phyloP scores from a whole-genome alignment of 148 eudicot genomes.

The Chenopodium suecicum region DNA sequence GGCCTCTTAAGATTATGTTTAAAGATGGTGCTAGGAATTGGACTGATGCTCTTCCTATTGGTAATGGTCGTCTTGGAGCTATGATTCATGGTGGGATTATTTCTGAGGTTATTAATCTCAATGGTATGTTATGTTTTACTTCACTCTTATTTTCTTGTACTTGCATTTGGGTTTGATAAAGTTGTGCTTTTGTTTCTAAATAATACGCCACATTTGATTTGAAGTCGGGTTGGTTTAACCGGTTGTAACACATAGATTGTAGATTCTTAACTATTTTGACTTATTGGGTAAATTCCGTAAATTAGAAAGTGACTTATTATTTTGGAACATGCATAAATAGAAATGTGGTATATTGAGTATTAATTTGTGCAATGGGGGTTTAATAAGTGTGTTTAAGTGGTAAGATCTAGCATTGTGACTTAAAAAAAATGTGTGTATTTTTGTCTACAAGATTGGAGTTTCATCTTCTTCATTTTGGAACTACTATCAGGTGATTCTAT shows the following conservation, averaged over 20 bases:
- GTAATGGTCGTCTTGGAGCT: conserved; percentile 82
- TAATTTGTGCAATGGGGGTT: too few species aligned
- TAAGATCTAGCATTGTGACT: too few species aligned
- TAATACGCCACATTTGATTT: background rate
- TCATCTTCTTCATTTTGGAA: background rate
- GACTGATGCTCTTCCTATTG: conserved; percentile 91
- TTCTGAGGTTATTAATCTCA: conserved; percentile 65
- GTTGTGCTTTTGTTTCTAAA: too few species aligned
- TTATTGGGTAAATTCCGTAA: too few species aligned
- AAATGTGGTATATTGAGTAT: too few species aligned
- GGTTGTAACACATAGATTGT: background rate
- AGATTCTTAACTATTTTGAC: too few species aligned
- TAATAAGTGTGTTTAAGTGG: background rate
- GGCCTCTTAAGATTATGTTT: conserved; percentile 51
- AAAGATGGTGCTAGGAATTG: conserved; percentile 65
- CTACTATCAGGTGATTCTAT: background rate
- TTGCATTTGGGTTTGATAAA: too few species aligned
- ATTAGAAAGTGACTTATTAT: too few species aligned
- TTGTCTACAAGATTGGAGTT: background rate
- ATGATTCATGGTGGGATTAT: conserved; percentile 74
- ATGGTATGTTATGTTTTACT: conserved; percentile 41
- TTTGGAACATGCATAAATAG: too few species aligned
- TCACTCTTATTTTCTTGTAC: too few species aligned
- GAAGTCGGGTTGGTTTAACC: background rate
- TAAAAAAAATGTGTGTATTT: too few species aligned